These are phyloP conservation scores for Mortierella alpina DNA, from an alignment of 192 early-diverging fungal species.

Conservation along the genomic window DNA sequence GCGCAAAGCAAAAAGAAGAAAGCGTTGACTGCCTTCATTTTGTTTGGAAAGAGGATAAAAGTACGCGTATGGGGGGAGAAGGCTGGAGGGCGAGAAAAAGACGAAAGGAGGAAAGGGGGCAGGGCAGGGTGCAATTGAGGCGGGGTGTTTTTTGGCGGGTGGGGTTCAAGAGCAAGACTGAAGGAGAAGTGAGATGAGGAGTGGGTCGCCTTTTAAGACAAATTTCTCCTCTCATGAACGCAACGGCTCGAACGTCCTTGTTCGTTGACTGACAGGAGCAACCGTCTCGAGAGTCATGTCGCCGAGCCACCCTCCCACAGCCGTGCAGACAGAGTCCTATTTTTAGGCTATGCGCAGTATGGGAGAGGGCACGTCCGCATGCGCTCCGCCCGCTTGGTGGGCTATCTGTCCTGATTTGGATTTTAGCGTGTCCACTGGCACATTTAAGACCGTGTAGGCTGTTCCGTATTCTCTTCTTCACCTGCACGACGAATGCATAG, in stretches of 20 bases:
- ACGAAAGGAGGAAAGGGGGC: constrained; percentile 12
- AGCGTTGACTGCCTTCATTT: constrained; percentile 27
- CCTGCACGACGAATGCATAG: no score
- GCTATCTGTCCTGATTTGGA: no score
- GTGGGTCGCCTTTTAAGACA: constrained; percentile 24
- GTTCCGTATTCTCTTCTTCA: no score
- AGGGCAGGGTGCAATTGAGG: constrained; percentile 19
- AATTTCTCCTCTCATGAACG: constrained; percentile 21
- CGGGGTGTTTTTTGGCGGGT: constrained; percentile 19
- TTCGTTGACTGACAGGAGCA: constrained; percentile 24
- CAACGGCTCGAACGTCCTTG: constrained; percentile 18
- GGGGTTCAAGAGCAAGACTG: constrained; percentile 15
- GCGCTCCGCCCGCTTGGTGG: no score
- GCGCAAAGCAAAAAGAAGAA: constrained; percentile 28
- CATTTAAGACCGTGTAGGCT: no score
- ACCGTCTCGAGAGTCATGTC: constrained; percentile 25
- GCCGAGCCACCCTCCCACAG: constrained; percentile 16
- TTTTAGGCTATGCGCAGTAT: no score
- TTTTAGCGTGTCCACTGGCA: no score
- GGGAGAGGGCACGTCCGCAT: no score
- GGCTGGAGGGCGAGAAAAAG: constrained; percentile 19
- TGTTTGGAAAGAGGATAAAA: constrained; percentile 17
- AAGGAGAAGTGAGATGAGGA: constrained; percentile 19
- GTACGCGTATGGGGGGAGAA: constrained; percentile 16
- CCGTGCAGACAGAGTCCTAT: no score